These are phyloP conservation scores for Aspergillus sp. DNA, from an alignment of 2,329 filamentous ascomycete species.

Conservation along the genomic window DNA sequence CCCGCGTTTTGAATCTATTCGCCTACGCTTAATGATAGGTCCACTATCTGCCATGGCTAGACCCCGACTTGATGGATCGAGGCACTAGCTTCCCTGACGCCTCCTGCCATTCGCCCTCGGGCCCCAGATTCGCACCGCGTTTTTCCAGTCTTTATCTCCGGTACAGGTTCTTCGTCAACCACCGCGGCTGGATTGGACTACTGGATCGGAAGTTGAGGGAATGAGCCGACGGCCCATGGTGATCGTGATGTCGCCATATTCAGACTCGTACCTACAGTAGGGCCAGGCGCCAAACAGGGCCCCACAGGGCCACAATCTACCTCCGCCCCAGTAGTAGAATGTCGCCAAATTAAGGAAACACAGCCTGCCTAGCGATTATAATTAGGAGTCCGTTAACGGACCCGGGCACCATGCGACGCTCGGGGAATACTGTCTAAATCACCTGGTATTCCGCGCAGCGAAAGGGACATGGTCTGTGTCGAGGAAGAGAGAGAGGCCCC, in stretches of 20 bases:
- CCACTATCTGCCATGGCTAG: not conserved
- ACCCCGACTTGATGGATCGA: not conserved
- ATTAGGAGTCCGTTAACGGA: not conserved
- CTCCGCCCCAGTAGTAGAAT: not conserved
- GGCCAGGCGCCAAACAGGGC: not conserved
- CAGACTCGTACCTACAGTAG: not conserved
- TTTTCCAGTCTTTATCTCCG: not conserved
- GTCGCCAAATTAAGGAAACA: not conserved
- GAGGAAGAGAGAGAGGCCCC: not conserved
- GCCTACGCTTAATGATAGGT: slow-evolving; percentile 3
- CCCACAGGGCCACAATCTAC: not conserved
- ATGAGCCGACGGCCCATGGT: not conserved
- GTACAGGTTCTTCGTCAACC: not conserved
- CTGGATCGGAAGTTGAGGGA: not conserved
- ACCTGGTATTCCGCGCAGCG: too few relatives aligned
- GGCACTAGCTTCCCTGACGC: not conserved
- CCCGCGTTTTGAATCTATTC: not conserved
- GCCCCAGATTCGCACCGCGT: not conserved
- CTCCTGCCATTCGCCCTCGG: not conserved
- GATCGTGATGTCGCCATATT: not conserved
- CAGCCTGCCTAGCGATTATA: not conserved
- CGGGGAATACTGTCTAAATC: too few relatives aligned
- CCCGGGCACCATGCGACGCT: not conserved
- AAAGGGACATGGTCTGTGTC: not conserved
- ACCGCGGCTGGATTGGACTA: not conserved